Conservation (phyloP, 345 rosid genomes). For the Cardamine occulta region DNA sequence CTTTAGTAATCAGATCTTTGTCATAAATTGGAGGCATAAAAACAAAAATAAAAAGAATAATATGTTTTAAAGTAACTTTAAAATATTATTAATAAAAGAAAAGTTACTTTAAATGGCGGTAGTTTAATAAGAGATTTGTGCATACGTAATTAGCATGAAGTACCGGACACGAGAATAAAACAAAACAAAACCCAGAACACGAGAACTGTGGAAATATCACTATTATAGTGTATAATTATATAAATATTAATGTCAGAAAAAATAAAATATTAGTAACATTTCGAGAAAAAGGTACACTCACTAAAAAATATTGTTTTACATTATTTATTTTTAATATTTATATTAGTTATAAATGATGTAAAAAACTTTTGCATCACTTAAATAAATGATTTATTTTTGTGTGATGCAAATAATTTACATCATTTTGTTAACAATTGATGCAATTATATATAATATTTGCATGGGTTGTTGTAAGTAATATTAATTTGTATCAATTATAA, state of each 20-base stretch:
- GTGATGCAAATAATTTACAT: too few relatives aligned
- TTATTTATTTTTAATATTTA: too few relatives aligned
- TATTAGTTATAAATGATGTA: too few relatives aligned
- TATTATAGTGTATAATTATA: background rate
- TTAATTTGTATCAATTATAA: too few relatives aligned
- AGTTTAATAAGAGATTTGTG: slow-evolving; percentile 37
- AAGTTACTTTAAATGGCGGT: slow-evolving; percentile 24
- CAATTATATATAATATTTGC: too few relatives aligned
- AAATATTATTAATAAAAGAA: background rate
- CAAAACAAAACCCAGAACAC: too few relatives aligned
- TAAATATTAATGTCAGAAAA: too few relatives aligned
- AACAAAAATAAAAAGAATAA: slow-evolving; percentile 22
- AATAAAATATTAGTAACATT: background rate
- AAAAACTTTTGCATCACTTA: too few relatives aligned
- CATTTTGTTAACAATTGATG: too few relatives aligned
- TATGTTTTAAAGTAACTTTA: slow-evolving; percentile 23
- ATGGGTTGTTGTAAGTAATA: too few relatives aligned
- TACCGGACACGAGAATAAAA: slow-evolving; percentile 26
- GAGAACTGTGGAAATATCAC: background rate
- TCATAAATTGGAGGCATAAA: slow-evolving; percentile 28
- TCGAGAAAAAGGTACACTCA: slow-evolving; percentile 8
- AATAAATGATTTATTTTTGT: too few relatives aligned
- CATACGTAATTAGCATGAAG: slow-evolving; percentile 41
- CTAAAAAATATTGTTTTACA: too few relatives aligned
- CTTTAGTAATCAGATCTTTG: slow-evolving; percentile 35